phyloP scores from a whole-genome alignment of 345 rosid species.

The Microthlaspi erraticum region DNA sequence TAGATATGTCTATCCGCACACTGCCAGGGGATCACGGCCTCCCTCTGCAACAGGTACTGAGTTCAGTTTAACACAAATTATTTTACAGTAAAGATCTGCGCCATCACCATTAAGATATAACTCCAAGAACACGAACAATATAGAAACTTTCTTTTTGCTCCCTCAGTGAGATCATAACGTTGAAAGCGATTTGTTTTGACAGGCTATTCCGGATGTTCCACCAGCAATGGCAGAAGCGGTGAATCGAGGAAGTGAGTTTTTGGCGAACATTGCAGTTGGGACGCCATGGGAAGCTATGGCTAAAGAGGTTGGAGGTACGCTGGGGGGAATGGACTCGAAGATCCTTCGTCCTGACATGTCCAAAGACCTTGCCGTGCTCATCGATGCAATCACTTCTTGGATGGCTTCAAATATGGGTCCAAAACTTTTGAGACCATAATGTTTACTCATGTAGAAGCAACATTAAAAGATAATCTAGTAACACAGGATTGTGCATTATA shows the following conservation, averaged over 20 bases:
- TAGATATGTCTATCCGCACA: constrained; percentile 91
- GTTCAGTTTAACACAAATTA: not conserved
- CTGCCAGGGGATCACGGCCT: constrained; percentile 96
- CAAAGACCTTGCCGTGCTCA: constrained; percentile 69
- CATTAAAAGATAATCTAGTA: not conserved
- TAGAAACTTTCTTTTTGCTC: not conserved
- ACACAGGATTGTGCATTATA: constrained; percentile 25
- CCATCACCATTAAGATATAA: not conserved
- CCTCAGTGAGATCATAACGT: not conserved
- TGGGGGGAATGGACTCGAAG: constrained; percentile 73
- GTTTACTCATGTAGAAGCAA: constrained; percentile 27
- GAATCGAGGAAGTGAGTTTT: constrained; percentile 80
- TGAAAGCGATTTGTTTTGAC: constrained; percentile 31
- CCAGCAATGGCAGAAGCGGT: constrained; percentile 98
- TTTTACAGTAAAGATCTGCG: not conserved
- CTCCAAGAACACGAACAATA: not conserved
- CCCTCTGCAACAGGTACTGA: constrained; percentile 87
- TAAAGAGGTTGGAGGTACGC: constrained; percentile 83
- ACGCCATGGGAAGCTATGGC: constrained; percentile 95
- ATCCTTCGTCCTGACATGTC: constrained; percentile 70
- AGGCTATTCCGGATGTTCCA: constrained; percentile 95
- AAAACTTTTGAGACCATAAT: constrained; percentile 56
- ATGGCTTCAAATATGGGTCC: constrained; percentile 74
- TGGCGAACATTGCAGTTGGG: constrained; percentile 78
- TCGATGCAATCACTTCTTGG: constrained; percentile 82